Conservation (phyloP, 306 rosid genomes). For the Prunus mume region DNA sequence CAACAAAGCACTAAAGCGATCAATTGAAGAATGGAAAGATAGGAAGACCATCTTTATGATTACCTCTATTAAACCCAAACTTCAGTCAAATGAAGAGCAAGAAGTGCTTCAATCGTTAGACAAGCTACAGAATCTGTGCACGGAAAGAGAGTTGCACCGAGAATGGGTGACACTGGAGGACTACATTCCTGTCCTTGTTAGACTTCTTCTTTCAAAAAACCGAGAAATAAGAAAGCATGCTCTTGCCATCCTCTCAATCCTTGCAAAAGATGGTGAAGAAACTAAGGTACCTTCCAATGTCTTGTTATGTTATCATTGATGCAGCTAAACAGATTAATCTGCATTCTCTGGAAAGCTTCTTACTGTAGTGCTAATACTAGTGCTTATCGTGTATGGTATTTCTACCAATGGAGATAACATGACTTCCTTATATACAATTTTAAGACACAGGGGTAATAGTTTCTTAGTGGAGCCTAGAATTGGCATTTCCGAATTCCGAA, state of each 20-base stretch:
- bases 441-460: background rate
- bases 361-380: background rate
- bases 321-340: background rate
- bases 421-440: background rate
- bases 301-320: constrained; percentile 2
- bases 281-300: constrained; percentile 48
- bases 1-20: constrained; percentile 56
- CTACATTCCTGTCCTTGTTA: constrained; percentile 46
- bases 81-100: constrained; percentile 41
- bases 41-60: constrained; percentile 57
- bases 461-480: background rate
- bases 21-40: constrained; percentile 73
- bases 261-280: constrained; percentile 48
- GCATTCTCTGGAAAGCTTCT: background rate
- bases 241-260: constrained; percentile 50
- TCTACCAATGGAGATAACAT: background rate
- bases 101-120: constrained; percentile 38
- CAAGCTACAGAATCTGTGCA: constrained; percentile 40
- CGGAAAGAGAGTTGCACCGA: constrained; percentile 48
- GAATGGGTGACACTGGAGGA: constrained; percentile 64
- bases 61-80: constrained; percentile 40
- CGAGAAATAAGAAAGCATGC: constrained; percentile 47
- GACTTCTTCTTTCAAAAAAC: constrained; percentile 49
- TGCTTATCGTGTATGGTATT: no score
- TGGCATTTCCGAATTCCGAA: background rate